A percentile compares a stretch with the other conserved stretches of the same genome.
These are phyloP conservation scores for Linnemannia zychae DNA, from an alignment of 192 early-diverging fungal genomes.

Conservation along the genomic window DNA sequence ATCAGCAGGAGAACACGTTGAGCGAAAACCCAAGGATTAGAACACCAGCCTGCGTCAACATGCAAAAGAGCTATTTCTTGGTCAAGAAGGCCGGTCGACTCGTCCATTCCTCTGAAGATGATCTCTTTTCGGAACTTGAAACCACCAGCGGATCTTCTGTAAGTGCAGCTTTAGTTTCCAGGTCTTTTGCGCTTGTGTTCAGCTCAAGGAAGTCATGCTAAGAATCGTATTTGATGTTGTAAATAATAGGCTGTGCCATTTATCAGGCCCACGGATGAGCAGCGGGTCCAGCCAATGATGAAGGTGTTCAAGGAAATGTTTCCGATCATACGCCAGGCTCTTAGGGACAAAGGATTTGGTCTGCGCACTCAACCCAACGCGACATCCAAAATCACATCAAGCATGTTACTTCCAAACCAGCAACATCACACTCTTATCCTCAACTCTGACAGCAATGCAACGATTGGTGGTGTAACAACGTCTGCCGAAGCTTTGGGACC, in stretches of 20 bases:
- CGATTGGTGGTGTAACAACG: slow-evolving; percentile 4
- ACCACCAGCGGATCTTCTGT: slow-evolving; percentile 14
- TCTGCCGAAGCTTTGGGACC: slow-evolving; percentile 18
- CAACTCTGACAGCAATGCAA: slow-evolving; percentile 7
- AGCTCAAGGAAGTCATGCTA: background rate
- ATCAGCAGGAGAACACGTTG: slow-evolving; percentile 55
- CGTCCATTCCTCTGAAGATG: slow-evolving; percentile 43
- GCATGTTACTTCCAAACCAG: slow-evolving; percentile 32
- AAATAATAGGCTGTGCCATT: slow-evolving; percentile 31
- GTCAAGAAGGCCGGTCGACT: slow-evolving; percentile 51
- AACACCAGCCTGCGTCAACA: slow-evolving; percentile 50
- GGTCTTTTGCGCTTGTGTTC: background rate
- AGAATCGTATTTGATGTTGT: background rate
- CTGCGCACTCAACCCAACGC: slow-evolving; percentile 44
- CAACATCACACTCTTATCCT: slow-evolving; percentile 13
- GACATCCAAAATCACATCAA: slow-evolving; percentile 41
- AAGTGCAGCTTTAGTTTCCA: background rate
- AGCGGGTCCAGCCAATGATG: slow-evolving; percentile 50
- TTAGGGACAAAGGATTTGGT: slow-evolving; percentile 55
- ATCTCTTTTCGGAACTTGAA: slow-evolving; percentile 45
- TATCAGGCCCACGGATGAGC: slow-evolving; percentile 38
- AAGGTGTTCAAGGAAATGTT: slow-evolving; percentile 55
- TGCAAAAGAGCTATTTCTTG: slow-evolving; percentile 54
- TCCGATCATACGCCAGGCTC: slow-evolving; percentile 41
- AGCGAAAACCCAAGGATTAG: slow-evolving; percentile 54